phyloP scores from a whole-genome alignment of 1,284 basidiomycete genomes.

The Ustilago trichophora region DNA sequence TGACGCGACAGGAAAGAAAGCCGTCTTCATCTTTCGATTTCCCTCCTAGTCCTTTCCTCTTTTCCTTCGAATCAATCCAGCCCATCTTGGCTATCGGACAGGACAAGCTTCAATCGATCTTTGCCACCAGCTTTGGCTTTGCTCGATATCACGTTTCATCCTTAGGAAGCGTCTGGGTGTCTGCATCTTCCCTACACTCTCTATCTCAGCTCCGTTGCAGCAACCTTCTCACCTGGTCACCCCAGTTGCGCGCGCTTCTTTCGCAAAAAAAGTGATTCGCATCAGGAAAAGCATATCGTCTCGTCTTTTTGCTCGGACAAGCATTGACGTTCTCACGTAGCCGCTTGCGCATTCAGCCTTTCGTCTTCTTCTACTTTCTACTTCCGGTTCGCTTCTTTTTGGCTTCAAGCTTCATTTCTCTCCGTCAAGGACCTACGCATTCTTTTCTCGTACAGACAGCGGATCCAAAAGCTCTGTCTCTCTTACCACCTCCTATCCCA shows the following conservation, averaged over 20 bases:
- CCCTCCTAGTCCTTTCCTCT: not conserved
- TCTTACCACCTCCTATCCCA: not conserved
- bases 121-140: no score
- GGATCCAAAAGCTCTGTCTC: not conserved
- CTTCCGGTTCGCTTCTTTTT: not conserved
- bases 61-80: no score
- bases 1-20: constrained; percentile 18
- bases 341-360: constrained; percentile 13
- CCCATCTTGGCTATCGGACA: no score
- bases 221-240: no score
- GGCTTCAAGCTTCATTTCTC: not conserved
- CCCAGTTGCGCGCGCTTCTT: no score
- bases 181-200: no score
- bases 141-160: no score
- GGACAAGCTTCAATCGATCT: no score
- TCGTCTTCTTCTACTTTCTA: not conserved
- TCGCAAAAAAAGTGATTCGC: no score
- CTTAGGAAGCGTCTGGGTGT: no score
- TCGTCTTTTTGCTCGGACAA: constrained; percentile 10
- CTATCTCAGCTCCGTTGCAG: no score
- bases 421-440: not conserved
- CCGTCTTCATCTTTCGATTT: not conserved
- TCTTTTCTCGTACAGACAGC: not conserved
- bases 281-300: constrained; percentile 16
- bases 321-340: constrained; percentile 5